Base-by-base conservation (phyloP, 306 rosid genomes). In the Fagus sylvatica region DNA sequence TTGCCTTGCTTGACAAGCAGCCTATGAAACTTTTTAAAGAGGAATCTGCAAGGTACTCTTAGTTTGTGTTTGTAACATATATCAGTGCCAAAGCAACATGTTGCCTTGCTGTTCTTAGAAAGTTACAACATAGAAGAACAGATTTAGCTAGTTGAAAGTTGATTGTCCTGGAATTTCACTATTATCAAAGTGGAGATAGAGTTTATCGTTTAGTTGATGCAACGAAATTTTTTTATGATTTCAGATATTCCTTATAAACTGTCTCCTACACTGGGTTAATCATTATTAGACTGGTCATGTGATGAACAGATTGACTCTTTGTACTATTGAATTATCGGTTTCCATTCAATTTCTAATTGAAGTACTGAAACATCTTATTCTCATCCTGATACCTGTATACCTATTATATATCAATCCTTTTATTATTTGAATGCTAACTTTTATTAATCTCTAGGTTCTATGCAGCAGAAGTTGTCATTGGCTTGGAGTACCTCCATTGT, bases 401-500 rank as follows among this genome's bases (percentile, higher is more conserved):
- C 32, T 37, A 9, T 64, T 59, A 64, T 19, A 54, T 43, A 33
- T 33, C 22, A 55, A 34, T 53, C 8, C 22, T 42, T 56, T 64
- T 69, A 71, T 15, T 19, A 59, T 78, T 70, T 46, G 51, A 17
- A 42, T 74, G 57, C 83, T 79, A 74, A 78, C 56, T 69, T 82
- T 6, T 72, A 54, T 70, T 73, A 22, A 17, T 83, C 43, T 80
- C 57, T 94, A 95, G 98, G 85, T 92, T 95, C 86, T 95, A 88
- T 91, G 93, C 89, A 4, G 98, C 97, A 70, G 97, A 95, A 86
- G 96, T 95, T 56, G 88, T 95, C 76, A 87, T 91, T 80, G 92
- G 89, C 77, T 91, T 95, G 89, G 98, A 95, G 81, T 95, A 95
- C 76, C 98, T 95, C 75, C 98, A 95, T 80, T 95, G 97, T 89